A percentile compares a stretch with the other conserved stretches of the same genome.
These are phyloP conservation scores for Plantago ovata DNA, from an alignment of 257 asterid genomes.

Conservation along the genomic window DNA sequence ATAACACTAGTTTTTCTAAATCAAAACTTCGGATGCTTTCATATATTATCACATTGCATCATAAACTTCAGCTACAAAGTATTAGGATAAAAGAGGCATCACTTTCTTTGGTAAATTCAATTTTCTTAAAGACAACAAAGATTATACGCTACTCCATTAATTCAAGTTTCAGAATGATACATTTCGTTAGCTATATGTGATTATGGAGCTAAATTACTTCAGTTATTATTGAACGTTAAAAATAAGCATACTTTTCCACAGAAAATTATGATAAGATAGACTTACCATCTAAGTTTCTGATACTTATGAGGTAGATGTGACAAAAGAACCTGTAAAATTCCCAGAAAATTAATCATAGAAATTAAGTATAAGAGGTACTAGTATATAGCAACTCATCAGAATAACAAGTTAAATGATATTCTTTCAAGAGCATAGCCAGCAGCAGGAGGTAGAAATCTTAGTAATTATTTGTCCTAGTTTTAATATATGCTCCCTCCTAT, in stretches of 20 bases:
- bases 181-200: not conserved
- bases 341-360: conserved; percentile 28
- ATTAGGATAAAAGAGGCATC: not conserved
- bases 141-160: not conserved
- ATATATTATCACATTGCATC: conserved; percentile 7
- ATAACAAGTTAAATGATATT: conserved; percentile 9
- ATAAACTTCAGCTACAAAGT: not conserved
- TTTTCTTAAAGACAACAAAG: not conserved
- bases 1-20: not conserved
- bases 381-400: conserved; percentile 3
- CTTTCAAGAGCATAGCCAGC: conserved; percentile 5
- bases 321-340: conserved; percentile 64
- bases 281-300: conserved; percentile 85
- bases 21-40: no score
- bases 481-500: no score
- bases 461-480: conserved; percentile 11
- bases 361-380: not conserved
- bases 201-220: no score
- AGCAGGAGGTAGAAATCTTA: not conserved
- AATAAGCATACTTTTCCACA: conserved; percentile 7
- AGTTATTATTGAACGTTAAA: conserved; percentile 4
- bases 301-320: conserved; percentile 72
- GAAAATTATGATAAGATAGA: conserved; percentile 18
- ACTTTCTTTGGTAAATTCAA: not conserved
- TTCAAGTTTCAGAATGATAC: not conserved